These are phyloP conservation scores for Penicillium taxi DNA, from an alignment of 495 filamentous ascomycete genomes.

Conservation along the genomic window DNA sequence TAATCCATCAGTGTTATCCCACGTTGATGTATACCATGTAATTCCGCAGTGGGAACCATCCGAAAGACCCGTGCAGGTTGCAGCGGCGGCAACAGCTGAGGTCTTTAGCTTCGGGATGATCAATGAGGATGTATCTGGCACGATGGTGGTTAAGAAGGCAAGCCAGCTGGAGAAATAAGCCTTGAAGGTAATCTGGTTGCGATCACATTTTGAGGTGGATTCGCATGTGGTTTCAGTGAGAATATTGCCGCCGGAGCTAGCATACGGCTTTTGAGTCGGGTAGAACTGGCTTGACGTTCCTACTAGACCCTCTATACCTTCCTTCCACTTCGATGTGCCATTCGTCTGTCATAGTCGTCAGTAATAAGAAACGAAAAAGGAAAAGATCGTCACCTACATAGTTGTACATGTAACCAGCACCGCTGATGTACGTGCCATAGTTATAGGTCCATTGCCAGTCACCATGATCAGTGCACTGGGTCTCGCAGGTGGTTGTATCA, in stretches of 20 bases:
- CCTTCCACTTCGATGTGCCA: constrained; percentile 46
- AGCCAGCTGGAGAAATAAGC: constrained; percentile 67
- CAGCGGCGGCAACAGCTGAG: constrained; percentile 57
- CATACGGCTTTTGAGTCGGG: constrained; percentile 43
- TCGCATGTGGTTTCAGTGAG: constrained; percentile 69
- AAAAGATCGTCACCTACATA: constrained; percentile 31
- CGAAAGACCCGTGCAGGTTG: constrained; percentile 48
- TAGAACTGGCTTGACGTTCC: constrained; percentile 38
- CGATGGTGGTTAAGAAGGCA: constrained; percentile 55
- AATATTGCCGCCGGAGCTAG: constrained; percentile 39
- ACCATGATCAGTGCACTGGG: constrained; percentile 53
- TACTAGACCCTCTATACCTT: constrained; percentile 49
- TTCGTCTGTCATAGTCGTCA: constrained; percentile 26
- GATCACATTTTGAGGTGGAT: constrained; percentile 52
- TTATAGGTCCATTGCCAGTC: constrained; percentile 70
- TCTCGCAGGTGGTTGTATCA: constrained; percentile 54
- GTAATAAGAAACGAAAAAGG: background rate
- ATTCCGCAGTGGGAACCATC: constrained; percentile 44
- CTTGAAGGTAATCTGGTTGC: constrained; percentile 68
- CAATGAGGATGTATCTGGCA: constrained; percentile 49
- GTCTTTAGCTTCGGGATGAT: constrained; percentile 51
- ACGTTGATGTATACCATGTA: constrained; percentile 40
- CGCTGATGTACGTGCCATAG: constrained; percentile 63
- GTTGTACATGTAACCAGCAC: constrained; percentile 74
- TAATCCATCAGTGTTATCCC: constrained; percentile 42